A percentile compares a stretch with the other conserved stretches of the same genome.
These are phyloP conservation scores for Cymbopogon citratus DNA, from an alignment of 176 grass and related monocot species.

Conservation along the genomic window DNA sequence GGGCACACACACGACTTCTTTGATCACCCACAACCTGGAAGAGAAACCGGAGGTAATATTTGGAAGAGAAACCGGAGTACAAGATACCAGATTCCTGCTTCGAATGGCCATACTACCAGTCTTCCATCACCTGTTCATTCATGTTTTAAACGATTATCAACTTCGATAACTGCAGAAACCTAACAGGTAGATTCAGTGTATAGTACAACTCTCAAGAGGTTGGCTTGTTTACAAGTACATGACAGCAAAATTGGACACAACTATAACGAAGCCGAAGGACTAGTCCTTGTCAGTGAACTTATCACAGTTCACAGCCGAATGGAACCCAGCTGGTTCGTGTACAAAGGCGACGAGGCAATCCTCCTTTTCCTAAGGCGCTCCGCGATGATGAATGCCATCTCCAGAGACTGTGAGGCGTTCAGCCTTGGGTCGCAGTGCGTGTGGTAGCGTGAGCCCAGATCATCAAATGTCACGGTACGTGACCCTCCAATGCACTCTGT, in stretches of 20 bases:
- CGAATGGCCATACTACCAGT: neutral
- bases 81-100: neutral
- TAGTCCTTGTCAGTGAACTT: neutral
- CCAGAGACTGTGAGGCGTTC: constrained; percentile 84
- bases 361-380: constrained; percentile 72
- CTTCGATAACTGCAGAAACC: neutral
- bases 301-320: constrained; percentile 20
- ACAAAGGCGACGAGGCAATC: constrained; percentile 44
- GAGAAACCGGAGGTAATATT: neutral
- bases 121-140: neutral
- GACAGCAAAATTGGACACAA: neutral
- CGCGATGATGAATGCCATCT: constrained; percentile 66
- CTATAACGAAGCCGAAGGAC: neutral
- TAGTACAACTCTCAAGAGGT: neutral
- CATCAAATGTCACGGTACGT: constrained; percentile 56
- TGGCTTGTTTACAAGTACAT: neutral
- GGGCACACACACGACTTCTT: neutral
- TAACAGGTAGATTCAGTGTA: neutral
- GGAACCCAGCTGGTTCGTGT: constrained; percentile 19
- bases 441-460: constrained; percentile 66
- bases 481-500: constrained; percentile 82
- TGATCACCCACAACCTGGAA: neutral
- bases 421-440: constrained; percentile 79
- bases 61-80: neutral
- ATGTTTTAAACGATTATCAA: neutral